Evolutionary conservation across 2,329 filamentous ascomycete genomes (phyloP), one percentile per base, ranked within the genome.

Genomic region (Neoascochyta sp.): DNA sequence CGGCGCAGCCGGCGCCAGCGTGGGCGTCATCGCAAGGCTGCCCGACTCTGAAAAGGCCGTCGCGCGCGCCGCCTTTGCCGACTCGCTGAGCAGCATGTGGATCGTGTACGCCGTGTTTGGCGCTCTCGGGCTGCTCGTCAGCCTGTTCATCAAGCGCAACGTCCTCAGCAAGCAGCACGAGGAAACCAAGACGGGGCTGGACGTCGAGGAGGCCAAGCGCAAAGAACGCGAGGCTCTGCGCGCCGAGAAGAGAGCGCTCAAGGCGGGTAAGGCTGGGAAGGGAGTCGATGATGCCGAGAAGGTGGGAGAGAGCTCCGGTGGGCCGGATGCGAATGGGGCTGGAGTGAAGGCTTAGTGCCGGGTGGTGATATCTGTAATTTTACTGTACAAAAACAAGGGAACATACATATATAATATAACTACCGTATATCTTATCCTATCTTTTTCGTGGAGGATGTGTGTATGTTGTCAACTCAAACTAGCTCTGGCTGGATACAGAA

Each of bases 1-100:
- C n/a, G 64, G 67, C 42, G 69, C 73, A 34, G 77, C 81, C 19
- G 72, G 77, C 9, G 73, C 81, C 12, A 80, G 75, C 49, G 75
- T 81, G 2, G 66, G 71, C 12, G 50, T 76, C 7, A 73, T 85
- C 12, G 64, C 70, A n/a, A 43, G 52, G 0, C 63, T 86, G 6
- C 67, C 69, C 0, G 60, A 65, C 0, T 56, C 59, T 2, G 64
- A 76, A 27, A 70, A 65, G 43, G 36, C 24, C 2, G 47, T 66
- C 7, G 68, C 68, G 1, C 52, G 66, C 12, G 40, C 45, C 4
- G 67, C 66, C 0, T 72, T 70, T 37, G 60, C 68, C 4, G 48
- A 66, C 10, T 63, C 60, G 6, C 41, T 72, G 33, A 61, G 60
- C 34, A 65, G 55, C 4, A 71, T 71, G 67, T 73, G 69, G 68